These are phyloP conservation scores for Bremia lactucae DNA, from an alignment of 352 stramenopile genomes.

Conservation along the genomic window DNA sequence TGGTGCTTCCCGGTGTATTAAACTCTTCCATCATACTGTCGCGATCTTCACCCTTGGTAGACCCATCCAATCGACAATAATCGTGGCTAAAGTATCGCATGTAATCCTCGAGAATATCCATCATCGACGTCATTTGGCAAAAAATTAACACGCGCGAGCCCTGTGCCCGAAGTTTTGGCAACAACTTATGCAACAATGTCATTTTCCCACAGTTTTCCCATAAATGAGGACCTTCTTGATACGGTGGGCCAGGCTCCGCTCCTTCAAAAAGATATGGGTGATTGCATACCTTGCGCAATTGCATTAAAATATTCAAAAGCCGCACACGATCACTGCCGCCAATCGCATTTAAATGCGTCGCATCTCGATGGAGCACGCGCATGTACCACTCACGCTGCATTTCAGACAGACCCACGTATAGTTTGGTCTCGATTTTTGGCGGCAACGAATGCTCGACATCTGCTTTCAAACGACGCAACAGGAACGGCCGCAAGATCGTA, in stretches of 20 bases:
- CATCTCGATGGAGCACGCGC: conserved; percentile 92
- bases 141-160: conserved; percentile 97
- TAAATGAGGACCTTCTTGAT: conserved; percentile 93
- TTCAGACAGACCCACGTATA: conserved; percentile 94
- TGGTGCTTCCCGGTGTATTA: conserved; percentile 91
- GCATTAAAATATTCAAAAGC: conserved; percentile 98
- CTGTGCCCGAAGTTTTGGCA: conserved; percentile 78
- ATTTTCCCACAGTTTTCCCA: conserved; percentile 99
- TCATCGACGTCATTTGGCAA: conserved; percentile 99
- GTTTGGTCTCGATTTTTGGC: conserved; percentile 97
- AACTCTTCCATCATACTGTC: conserved; percentile 95
- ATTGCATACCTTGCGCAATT: conserved; percentile 98
- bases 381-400: conserved; percentile 99
- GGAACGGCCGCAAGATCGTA: conserved; percentile 95
- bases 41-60: conserved; percentile 78
- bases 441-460: conserved; percentile 96
- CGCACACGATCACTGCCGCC: conserved; percentile 91
- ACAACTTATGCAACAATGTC: conserved; percentile 92
- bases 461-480: conserved; percentile 96
- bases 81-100: conserved; percentile 85
- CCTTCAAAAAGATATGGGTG: conserved; percentile 99
- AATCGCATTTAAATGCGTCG: conserved; percentile 94
- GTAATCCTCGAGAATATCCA: conserved; percentile 99
- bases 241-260: conserved; percentile 93
- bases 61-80: conserved; percentile 78